Evolutionary conservation across 1,284 basidiomycete species (phyloP), one percentile per base, ranked within the genome.

Genomic region (Irpex sp.): DNA sequence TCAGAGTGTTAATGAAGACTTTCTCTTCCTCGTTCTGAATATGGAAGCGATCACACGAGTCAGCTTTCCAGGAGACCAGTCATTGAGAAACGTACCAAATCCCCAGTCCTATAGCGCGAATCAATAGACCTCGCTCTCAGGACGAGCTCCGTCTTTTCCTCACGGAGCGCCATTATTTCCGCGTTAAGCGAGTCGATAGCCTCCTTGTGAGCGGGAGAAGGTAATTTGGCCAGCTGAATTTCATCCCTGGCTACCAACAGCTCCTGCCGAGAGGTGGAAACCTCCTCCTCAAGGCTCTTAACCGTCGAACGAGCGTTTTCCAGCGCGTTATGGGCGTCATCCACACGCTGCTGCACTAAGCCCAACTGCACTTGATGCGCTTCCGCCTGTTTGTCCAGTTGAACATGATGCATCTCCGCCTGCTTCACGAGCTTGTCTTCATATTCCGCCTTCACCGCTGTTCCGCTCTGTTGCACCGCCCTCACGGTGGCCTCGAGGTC

Each of bases 11-110:
- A 21, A 78, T 72, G 53, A 79, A 76, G 1, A 63, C 58, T 62
- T 74, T 78, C 64, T 79, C 78, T 62, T 75, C 74, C 13, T 72
- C 70, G 31, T 68, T 71, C 76, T 77, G 58, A 26, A 5, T 6
- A 36, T 49, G 11, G 15, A 26, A 59, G 51, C 46, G 17, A 39
- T 26, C n/a, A 19, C 11, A 33, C 33, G 31, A 37, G n/a, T 55
- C 17, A 55, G 31, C 33, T 15, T 33, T 33, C 31, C 31, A 33
- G 31, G 11, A 31, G 11, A 35, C 26, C 13, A 36, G 5, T 53
- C 37, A 11, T 39, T 11, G 15, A 15, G 9, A 47, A 17, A 64
- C 74, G 35, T 19, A 77, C 78, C 61, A 79, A 64, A 50, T 78
- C 74, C 35, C 75, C 75, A 13, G 66, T 65, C 39, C 70, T 71